These are phyloP conservation scores for Aureobasidium sp. DNA, from an alignment of 2,329 filamentous ascomycete genomes.

Conservation along the genomic window DNA sequence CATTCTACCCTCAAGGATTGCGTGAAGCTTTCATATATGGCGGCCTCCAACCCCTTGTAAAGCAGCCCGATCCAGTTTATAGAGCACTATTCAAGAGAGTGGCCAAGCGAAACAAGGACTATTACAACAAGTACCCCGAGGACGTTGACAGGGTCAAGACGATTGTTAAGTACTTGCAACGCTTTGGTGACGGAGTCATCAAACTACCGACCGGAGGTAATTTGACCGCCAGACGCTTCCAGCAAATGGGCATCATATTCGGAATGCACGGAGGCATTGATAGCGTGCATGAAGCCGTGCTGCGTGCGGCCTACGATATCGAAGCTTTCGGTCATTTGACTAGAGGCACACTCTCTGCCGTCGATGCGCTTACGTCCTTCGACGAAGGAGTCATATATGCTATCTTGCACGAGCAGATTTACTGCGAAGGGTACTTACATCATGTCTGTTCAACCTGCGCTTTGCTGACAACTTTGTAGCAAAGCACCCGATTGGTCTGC, in stretches of 20 bases:
- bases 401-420: slow-evolving; percentile 79
- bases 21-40: slow-evolving; percentile 77
- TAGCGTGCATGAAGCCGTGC: slow-evolving; percentile 62
- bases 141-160: slow-evolving; percentile 61
- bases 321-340: slow-evolving; percentile 69
- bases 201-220: slow-evolving; percentile 62
- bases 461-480: not conserved
- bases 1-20: slow-evolving; percentile 66
- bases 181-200: slow-evolving; percentile 48
- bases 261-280: slow-evolving; percentile 74
- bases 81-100: slow-evolving; percentile 60
- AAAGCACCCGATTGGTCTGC: slow-evolving; percentile 68
- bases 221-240: slow-evolving; percentile 65
- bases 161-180: slow-evolving; percentile 57
- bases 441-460: not conserved
- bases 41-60: slow-evolving; percentile 69
- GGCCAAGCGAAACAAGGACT: slow-evolving; percentile 62
- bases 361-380: slow-evolving; percentile 62
- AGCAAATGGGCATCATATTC: slow-evolving; percentile 69
- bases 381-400: slow-evolving; percentile 77
- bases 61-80: slow-evolving; percentile 68
- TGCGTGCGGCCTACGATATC: slow-evolving; percentile 64
- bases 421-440: slow-evolving; percentile 56
- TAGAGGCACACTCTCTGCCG: slow-evolving; percentile 56
- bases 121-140: slow-evolving; percentile 78